phyloP scores from a whole-genome alignment of 2,329 filamentous ascomycete genomes.

The Pseudocercospora musae region DNA sequence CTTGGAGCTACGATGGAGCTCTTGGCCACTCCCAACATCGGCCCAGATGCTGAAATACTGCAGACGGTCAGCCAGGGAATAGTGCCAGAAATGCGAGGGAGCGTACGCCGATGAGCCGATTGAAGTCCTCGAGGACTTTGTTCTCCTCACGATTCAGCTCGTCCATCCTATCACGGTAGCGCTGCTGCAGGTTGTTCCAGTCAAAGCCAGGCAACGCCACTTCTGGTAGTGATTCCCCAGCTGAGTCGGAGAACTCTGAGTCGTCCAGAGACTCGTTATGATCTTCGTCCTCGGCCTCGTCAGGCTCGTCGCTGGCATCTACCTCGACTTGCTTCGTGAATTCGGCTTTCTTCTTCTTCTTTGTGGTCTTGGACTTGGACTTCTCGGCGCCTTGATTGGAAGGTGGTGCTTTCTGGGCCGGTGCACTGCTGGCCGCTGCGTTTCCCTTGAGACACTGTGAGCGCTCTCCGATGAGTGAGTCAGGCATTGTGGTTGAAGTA shows the following conservation, averaged over 20 bases:
- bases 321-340: conserved; percentile 18
- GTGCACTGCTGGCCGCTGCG: neutral
- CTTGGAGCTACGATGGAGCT: conserved; percentile 73
- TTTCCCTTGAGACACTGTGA: neutral
- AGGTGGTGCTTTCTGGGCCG: conserved; percentile 7
- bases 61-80: conserved; percentile 6
- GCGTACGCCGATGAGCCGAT: conserved; percentile 58
- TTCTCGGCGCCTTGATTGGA: conserved; percentile 10
- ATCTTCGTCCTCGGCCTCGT: neutral
- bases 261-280: conserved; percentile 9
- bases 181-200: conserved; percentile 72
- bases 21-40: conserved; percentile 65
- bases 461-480: conserved; percentile 5
- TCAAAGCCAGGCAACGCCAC: conserved; percentile 57
- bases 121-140: conserved; percentile 37
- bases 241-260: conserved; percentile 19
- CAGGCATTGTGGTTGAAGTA: conserved; percentile 1
- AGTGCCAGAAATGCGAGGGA: neutral
- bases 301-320: neutral
- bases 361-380: conserved; percentile 13
- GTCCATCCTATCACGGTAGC: conserved; percentile 64
- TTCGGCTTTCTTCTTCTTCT: neutral
- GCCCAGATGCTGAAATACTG: conserved; percentile 82
- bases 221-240: conserved; percentile 26
- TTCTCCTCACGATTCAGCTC: conserved; percentile 63